Evolutionary conservation across 1,284 basidiomycete species (phyloP).

Genomic region (Sanguinoderma infundibulare): DNA sequence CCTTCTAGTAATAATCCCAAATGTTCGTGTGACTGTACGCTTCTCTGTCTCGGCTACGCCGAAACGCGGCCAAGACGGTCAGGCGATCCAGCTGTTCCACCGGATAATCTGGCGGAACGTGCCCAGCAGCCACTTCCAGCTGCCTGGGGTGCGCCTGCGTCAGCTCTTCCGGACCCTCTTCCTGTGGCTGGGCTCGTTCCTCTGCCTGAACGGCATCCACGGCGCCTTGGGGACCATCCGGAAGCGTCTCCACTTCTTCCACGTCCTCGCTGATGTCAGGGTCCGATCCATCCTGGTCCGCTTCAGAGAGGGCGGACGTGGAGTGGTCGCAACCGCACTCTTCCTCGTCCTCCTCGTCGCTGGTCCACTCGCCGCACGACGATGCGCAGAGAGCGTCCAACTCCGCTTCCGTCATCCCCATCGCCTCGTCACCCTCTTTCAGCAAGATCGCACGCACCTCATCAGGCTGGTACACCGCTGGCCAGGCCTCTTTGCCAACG

Average conservation of each 20-base stretch:
- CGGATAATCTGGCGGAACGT: not conserved
- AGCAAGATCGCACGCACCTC: too few relatives aligned
- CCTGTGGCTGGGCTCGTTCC: not conserved
- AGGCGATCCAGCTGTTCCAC: not conserved
- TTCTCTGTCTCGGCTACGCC: not conserved
- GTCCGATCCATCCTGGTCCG: too few relatives aligned
- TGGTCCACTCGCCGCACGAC: too few relatives aligned
- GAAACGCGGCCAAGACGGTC: not conserved
- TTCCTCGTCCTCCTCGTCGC: not conserved
- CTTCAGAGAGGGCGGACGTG: too few relatives aligned
- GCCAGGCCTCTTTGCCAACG: not conserved
- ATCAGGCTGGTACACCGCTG: too few relatives aligned
- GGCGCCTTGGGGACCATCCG: too few relatives aligned
- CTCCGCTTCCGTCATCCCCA: not conserved
- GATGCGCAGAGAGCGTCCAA: too few relatives aligned
- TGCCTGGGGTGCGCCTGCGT: not conserved
- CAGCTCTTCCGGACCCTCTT: not conserved
- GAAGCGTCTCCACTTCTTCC: not conserved
- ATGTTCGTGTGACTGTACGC: not conserved
- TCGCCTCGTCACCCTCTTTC: not conserved
- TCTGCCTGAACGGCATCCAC: too few relatives aligned
- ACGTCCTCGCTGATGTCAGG: not conserved
- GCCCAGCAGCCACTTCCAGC: not conserved
- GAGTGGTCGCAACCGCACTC: too few relatives aligned
- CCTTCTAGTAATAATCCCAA: not conserved